phyloP scores from a whole-genome alignment of 1,284 basidiomycete species.

The Kwoniella shivajii region DNA sequence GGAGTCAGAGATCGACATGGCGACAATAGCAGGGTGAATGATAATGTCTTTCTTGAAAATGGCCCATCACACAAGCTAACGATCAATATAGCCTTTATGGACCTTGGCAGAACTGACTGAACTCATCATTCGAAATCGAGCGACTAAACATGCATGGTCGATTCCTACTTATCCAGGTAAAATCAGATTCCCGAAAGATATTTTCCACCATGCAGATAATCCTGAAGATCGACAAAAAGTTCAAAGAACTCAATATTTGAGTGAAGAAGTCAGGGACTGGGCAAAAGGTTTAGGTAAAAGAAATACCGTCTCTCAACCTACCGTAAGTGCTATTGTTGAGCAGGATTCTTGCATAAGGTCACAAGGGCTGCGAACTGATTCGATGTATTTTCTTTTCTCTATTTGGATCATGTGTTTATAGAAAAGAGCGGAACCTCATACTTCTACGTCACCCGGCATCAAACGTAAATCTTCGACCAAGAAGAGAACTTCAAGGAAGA shows the following conservation, averaged over 20 bases:
- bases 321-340: conserved; percentile 12
- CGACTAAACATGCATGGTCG: conserved; percentile 70
- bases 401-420: not conserved
- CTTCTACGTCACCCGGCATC: not conserved
- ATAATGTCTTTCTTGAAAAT: not conserved
- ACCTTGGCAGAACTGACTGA: conserved; percentile 86
- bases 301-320: conserved; percentile 1
- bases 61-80: not conserved
- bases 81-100: conserved; percentile 72
- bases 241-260: conserved; percentile 35
- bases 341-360: too few species aligned
- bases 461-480: not conserved
- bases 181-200: conserved; percentile 77
- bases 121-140: conserved; percentile 74
- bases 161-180: conserved; percentile 78
- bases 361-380: too few species aligned
- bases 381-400: too few species aligned
- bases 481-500: conserved; percentile 11
- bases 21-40: conserved; percentile 28
- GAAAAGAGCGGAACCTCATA: not conserved
- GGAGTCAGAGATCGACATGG: conserved; percentile 70
- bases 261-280: conserved; percentile 34
- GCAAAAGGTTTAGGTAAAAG: conserved; percentile 28
- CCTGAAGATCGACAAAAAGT: conserved; percentile 27
- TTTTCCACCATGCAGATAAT: conserved; percentile 60